Percentiles rank a stretch among this genome's conserved stretches.
phyloP scores from a whole-genome alignment of 2,329 filamentous ascomycete genomes.

The Talaromyces verruculosus region DNA sequence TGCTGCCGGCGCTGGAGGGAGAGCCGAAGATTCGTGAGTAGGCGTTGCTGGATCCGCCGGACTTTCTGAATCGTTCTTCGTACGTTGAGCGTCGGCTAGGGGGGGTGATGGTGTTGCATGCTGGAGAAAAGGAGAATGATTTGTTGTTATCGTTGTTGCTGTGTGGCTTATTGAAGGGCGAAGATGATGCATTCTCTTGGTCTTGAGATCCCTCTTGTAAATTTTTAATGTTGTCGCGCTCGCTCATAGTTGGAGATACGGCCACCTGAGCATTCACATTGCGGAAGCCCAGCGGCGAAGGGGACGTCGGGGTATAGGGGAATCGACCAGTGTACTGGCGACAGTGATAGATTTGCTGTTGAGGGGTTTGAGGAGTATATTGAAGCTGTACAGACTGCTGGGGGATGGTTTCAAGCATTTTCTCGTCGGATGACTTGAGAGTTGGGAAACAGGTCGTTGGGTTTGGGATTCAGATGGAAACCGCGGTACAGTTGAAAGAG shows the following conservation, averaged over 20 bases:
- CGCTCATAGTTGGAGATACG: slow-evolving; percentile 20
- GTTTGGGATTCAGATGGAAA: neutral
- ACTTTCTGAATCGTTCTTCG: slow-evolving; percentile 39
- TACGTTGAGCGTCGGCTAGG: slow-evolving; percentile 28
- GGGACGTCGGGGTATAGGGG: slow-evolving; percentile 12
- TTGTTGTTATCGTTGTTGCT: neutral
- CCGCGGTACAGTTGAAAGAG: neutral
- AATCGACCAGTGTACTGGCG: slow-evolving; percentile 3
- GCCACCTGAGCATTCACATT: slow-evolving; percentile 23
- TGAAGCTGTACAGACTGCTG: slow-evolving; percentile 16
- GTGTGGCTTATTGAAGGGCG: neutral
- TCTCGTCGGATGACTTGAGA: neutral
- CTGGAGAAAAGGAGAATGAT: slow-evolving; percentile 7
- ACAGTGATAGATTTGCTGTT: neutral
- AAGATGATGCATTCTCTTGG: slow-evolving; percentile 9
- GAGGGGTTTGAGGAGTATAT: slow-evolving; percentile 2
- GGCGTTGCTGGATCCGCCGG: slow-evolving; percentile 34
- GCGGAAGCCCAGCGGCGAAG: slow-evolving; percentile 20
- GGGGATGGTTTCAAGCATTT: slow-evolving; percentile 20
- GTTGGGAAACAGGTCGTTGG: neutral
- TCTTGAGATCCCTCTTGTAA: neutral
- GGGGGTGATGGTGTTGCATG: slow-evolving; percentile 10
- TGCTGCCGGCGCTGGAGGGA: slow-evolving; percentile 7
- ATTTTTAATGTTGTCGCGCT: slow-evolving; percentile 2
- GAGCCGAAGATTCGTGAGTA: slow-evolving; percentile 21